Percentiles rank a stretch among this genome's conserved stretches.
phyloP scores from a whole-genome alignment of 345 rosid genomes.

The Salix exigua region DNA sequence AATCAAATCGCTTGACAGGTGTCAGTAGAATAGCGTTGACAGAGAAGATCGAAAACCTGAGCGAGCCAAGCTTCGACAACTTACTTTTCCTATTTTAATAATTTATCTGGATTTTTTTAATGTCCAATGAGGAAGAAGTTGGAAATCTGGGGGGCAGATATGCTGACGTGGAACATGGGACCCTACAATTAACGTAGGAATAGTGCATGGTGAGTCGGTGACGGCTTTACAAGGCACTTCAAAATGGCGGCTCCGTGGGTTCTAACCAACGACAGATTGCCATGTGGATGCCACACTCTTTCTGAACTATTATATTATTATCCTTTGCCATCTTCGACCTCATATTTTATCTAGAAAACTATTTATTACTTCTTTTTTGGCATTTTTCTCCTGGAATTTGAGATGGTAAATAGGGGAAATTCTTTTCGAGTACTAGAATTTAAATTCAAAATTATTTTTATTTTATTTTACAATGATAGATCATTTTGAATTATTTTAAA shows the following conservation, averaged over 20 bases:
- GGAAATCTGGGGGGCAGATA: not conserved
- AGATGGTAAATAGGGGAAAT: too few relatives aligned
- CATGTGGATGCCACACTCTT: not conserved
- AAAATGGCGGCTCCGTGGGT: constrained; percentile 10
- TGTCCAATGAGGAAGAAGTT: not conserved
- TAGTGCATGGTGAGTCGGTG: not conserved
- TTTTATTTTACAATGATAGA: too few relatives aligned
- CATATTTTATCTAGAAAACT: not conserved
- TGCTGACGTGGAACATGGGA: not conserved
- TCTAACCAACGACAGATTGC: not conserved
- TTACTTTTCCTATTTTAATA: too few relatives aligned
- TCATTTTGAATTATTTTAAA: too few relatives aligned
- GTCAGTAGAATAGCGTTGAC: too few relatives aligned
- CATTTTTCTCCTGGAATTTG: not conserved
- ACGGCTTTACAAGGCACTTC: not conserved
- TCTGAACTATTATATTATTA: not conserved
- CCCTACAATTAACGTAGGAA: not conserved
- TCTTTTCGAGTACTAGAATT: too few relatives aligned
- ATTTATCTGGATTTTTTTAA: too few relatives aligned
- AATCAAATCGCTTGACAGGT: too few relatives aligned
- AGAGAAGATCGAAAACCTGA: too few relatives aligned
- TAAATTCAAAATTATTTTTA: too few relatives aligned
- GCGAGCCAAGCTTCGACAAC: not conserved
- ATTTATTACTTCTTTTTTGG: not conserved
- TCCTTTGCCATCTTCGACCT: not conserved